A percentile compares a stretch with the other conserved stretches of the same genome.
These are phyloP conservation scores for Agrostemma githago DNA, from an alignment of 148 eudicot genomes.

Conservation along the genomic window DNA sequence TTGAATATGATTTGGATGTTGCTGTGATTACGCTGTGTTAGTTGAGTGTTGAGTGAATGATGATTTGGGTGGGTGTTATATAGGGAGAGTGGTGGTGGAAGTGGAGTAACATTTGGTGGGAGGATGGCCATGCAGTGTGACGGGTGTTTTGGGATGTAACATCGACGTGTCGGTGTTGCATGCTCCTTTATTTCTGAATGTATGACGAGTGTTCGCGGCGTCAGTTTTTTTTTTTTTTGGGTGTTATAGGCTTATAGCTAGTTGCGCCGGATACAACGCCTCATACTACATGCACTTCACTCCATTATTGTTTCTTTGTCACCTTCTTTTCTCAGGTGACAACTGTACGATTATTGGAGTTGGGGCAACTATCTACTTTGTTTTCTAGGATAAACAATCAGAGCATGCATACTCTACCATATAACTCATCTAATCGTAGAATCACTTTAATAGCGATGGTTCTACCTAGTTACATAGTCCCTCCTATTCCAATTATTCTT, in stretches of 20 bases:
- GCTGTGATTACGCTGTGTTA: no score
- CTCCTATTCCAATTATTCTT: no score
- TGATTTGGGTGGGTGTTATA: conserved; percentile 10
- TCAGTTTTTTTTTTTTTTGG: background rate
- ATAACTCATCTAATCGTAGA: no score
- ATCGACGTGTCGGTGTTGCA: background rate
- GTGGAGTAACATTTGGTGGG: conserved; percentile 10
- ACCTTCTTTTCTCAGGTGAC: background rate
- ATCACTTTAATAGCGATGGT: no score
- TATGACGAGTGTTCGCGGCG: conserved; percentile 3
- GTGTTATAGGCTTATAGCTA: no score
- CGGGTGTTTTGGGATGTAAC: conserved; percentile 21
- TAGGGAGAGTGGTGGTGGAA: background rate
- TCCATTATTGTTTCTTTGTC: conserved; percentile 9
- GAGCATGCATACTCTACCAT: no score
- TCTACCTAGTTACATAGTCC: no score
- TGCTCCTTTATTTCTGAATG: background rate
- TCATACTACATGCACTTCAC: background rate
- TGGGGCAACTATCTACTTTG: no score
- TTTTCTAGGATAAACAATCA: no score
- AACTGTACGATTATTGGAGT: background rate
- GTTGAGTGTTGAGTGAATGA: background rate
- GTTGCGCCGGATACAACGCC: background rate
- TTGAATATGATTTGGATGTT: no score
- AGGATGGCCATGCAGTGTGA: conserved; percentile 19